Conservation (phyloP, 352 stramenopile genomes). For the Phytophthora brassicae region DNA sequence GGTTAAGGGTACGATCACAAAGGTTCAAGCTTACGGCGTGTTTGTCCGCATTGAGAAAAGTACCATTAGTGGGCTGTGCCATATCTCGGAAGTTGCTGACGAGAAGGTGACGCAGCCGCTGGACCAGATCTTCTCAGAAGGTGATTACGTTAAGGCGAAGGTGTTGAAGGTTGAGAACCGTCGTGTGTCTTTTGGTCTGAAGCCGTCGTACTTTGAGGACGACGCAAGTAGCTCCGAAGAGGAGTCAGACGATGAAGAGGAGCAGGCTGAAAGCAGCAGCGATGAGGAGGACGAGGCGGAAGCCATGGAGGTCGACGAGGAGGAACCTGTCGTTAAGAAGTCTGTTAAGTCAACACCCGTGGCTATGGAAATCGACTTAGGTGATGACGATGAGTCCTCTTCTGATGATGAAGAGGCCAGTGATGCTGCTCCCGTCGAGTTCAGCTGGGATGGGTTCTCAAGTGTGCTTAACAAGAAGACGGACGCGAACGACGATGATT, state of each 20-base stretch:
- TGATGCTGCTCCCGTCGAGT: conserved; percentile 53
- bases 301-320: conserved; percentile 54
- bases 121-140: conserved; percentile 92
- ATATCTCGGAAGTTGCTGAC: conserved; percentile 96
- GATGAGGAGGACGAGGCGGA: conserved; percentile 48
- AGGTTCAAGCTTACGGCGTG: conserved; percentile 95
- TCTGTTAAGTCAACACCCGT: conserved; percentile 36
- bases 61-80: conserved; percentile 93
- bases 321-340: conserved; percentile 47
- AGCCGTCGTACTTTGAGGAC: conserved; percentile 95
- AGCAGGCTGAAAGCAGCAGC: conserved; percentile 46
- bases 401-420: conserved; percentile 62
- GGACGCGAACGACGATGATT: conserved; percentile 47
- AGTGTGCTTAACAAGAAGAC: conserved; percentile 60
- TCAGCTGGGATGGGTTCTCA: conserved; percentile 86
- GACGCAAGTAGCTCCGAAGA: conserved; percentile 90
- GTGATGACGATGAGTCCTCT: conserved; percentile 57
- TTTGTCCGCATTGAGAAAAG: conserved; percentile 96
- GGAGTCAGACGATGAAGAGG: conserved; percentile 75
- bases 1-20: conserved; percentile 95
- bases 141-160: conserved; percentile 97
- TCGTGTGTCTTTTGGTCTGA: conserved; percentile 94
- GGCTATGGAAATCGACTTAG: conserved; percentile 43
- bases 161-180: conserved; percentile 94
- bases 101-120: conserved; percentile 93